Base-by-base conservation (phyloP, 805 yeast genomes). In the Wickerhamiella brachini region DNA sequence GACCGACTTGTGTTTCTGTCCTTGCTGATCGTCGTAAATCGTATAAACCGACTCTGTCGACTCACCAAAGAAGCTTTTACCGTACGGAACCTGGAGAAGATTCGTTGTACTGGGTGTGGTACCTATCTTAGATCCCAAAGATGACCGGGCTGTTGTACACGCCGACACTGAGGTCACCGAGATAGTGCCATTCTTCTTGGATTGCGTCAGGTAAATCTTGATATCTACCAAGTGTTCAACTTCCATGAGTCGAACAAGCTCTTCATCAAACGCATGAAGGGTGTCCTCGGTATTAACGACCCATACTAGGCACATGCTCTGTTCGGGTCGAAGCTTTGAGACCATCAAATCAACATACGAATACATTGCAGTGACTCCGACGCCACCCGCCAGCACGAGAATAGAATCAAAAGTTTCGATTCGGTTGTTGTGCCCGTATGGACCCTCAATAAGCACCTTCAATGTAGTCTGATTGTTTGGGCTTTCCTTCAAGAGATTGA, bases 381-480 rank as follows among this genome's bases (percentile, higher is more conserved):
- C 77, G 12, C 85, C 85, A 3, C 85, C 85, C 1, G 83, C 80
- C 26, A 80, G 64, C 46, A 79, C 72, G 8, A 79, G 64, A 1
- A 75, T 71, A 39, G 71, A 68, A 29, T 69, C 69, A 57, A 73
- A 77, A 24, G 71, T 70, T 47, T 69, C 69, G 53, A 75, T 72
- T 4, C 79, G 78, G 47, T 59, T 59, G 9, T 70, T 65, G 9
- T 68, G 65, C 1, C 85, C 85, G 56, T 80, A 80, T 0, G 83
- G 80, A 0, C 85, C 85, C 57, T 80, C 85, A 23, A 79, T 68
- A 5, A 76, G 56, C 3, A 77, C 71, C 49, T 72, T 68, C 48
- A 73, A 60, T 29, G 34, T 48, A 23, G 60, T 39, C 7, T 17
- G 29, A 12, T 47, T 43, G 23, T 65, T 65, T 15, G 64, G 65